phyloP scores from a whole-genome alignment of 2,329 filamentous ascomycete genomes.

The Fusarium sp. region DNA sequence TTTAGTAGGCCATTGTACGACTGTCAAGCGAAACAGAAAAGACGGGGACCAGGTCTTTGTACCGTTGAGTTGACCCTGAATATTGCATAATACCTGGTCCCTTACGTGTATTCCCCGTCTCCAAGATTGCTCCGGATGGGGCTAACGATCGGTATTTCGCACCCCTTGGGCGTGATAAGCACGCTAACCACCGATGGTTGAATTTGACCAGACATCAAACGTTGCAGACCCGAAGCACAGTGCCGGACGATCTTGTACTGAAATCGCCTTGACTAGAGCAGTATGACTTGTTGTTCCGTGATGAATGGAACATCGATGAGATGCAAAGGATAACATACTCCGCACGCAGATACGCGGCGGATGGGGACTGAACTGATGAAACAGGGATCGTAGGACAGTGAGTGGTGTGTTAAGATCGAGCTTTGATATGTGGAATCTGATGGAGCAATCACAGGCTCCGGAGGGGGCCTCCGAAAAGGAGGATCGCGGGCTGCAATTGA shows the following conservation, averaged over 20 bases:
- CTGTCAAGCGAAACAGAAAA: too few relatives aligned
- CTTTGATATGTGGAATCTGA: neutral
- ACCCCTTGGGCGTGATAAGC: too few relatives aligned
- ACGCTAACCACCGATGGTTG: accelerated
- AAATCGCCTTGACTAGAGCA: neutral
- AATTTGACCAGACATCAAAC: neutral
- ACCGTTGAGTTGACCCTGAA: too few relatives aligned
- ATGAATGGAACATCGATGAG: neutral
- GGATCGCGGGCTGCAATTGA: neutral
- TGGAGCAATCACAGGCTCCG: neutral
- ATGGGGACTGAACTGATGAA: neutral
- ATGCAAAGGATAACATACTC: neutral
- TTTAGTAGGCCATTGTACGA: too few relatives aligned
- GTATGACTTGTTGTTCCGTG: neutral
- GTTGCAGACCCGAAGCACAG: neutral
- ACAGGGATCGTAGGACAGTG: accelerated
- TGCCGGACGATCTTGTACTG: neutral
- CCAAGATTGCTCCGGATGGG: too few relatives aligned
- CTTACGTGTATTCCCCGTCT: too few relatives aligned
- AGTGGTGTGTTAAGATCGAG: neutral
- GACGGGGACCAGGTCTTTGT: too few relatives aligned
- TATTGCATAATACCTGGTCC: too few relatives aligned
- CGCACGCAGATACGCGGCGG: neutral
- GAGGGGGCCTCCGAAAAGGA: neutral
- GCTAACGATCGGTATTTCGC: too few relatives aligned